Base-by-base conservation (phyloP, 2,329 filamentous ascomycete genomes). In the Tolypocladium tropicale region DNA sequence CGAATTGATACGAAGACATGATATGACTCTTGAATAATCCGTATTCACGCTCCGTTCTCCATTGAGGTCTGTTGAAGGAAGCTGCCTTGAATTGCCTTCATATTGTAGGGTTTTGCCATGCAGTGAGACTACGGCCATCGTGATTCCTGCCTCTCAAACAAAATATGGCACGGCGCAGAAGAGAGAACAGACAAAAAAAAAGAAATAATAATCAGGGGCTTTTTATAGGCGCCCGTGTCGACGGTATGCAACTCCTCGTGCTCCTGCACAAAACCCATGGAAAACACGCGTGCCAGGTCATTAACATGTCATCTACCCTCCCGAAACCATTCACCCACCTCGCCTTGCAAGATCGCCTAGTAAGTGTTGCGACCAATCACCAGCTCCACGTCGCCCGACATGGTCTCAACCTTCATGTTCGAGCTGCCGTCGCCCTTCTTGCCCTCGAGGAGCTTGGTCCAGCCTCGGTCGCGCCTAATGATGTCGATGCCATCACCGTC, bases 401-500 rank as follows among this genome's bases (percentile, higher is more conserved):
- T 58, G 6, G 64, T 68, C 9, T 65, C 58, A 11, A 71, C 61
- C 11, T 62, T 57, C 2, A 75, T 60, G 2, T 59, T 62, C 23
- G 74, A 76, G 16, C 57, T 41, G 21, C 66, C 70, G 2, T 65
- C 60, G 5, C 78, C 78, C 69, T 78, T 79, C 57, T 61, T 65
- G 1, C 74, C 77, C 41, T 67, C 30, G 23, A 74, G 10, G 4
- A 60, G 55, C 57, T 67, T 68, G 41, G 66, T 65, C 21, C 70
- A 60, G 1, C 70, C 67, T 4, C 68, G 67, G 64, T 68, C 69
- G 2, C 67, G 65, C 1, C 62, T 58, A 3, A 64, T 65, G 3
- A 78, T 61, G 53, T 67, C 59, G 14, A 82, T 69, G 18, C 70
- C 78, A 43, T 74, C 68, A 16, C 80, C 80, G 23, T 53, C 58